Conservation (phyloP, 139 green algal genomes). For the Mesostigma viride region DNA sequence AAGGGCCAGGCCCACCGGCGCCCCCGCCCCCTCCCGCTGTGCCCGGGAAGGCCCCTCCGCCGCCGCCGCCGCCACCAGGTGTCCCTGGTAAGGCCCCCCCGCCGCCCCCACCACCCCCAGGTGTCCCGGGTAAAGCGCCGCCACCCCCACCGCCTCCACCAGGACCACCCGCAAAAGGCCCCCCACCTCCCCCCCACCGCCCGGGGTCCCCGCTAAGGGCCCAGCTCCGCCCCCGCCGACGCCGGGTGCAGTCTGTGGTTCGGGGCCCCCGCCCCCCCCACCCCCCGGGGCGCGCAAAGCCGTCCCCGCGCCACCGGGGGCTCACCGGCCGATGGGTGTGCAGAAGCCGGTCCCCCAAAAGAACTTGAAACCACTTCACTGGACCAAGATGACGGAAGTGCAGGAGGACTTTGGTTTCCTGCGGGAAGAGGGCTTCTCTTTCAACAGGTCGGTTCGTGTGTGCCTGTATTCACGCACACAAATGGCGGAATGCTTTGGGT, state of each 20-base stretch:
- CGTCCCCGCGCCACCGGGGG: not conserved
- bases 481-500: too few species aligned
- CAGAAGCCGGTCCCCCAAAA: conserved; percentile 2
- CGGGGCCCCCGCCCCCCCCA: too few species aligned
- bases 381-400: conserved; percentile 21
- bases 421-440: too few species aligned
- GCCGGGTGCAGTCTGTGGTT: not conserved
- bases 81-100: too few species aligned
- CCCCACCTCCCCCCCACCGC: conserved; percentile 23
- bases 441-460: too few species aligned
- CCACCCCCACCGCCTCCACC: conserved; percentile 6
- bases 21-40: too few species aligned
- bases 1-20: too few species aligned
- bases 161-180: not conserved
- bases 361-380: conserved; percentile 26
- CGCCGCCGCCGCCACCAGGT: conserved; percentile 5
- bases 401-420: too few species aligned
- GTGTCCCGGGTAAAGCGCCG: not conserved
- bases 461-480: too few species aligned
- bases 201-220: not conserved
- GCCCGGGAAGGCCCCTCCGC: too few species aligned
- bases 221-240: conserved; percentile 13
- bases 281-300: not conserved
- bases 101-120: not conserved
- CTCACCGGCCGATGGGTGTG: not conserved